Evolutionary conservation across 768 basidiomycete species (phyloP), one percentile per base, ranked within the genome.

Genomic region (Hortiboletus campestris): DNA sequence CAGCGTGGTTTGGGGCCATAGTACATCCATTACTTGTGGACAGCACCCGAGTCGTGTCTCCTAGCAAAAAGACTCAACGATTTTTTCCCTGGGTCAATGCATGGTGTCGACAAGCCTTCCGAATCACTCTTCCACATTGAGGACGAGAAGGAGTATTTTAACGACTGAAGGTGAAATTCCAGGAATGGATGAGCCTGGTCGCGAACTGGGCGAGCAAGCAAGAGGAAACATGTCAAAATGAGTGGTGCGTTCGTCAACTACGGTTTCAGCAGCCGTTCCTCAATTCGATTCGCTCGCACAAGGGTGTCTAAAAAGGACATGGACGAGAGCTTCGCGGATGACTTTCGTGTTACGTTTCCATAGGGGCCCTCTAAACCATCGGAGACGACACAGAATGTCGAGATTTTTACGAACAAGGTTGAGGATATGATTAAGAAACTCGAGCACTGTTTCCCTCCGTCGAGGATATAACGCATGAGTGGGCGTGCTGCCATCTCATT

Each of bases 21-120:
- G 69, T 61, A 72, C 20, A 54, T 72, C 1, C 62, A 72, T 52
- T 62, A 71, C 46, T 51, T 71, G 52, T 62, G 63, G 69, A 62
- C 62, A 1, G 56, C 67, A 11, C 63, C 67, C 4, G 71, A 71
- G 41, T 64, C 65, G 28, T 67, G 57, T 53, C 51, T 69, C 10
- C 41, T 71, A 0, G 47, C 42, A 17, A 55, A 55, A 36, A 46
- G 51, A 20, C 52, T 71, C 31, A 63, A 67, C 6, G 61, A 71
- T 48, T 63, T 67, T 40, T 72, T 71, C 36, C 71, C 69, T 11
- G 67, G 65, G 8, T 69, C 57, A 16, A 31, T 72, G 2, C 34
- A 51, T 9, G 60, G 51, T 19, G 1, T 29, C 2, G 20, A 58
- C 9, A 25, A 22, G 32, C 60, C 64, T 2, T 71, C 71, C 4